Base-by-base conservation (phyloP, 1,284 basidiomycete species). In the Cutaneotrichosporon sp. region DNA sequence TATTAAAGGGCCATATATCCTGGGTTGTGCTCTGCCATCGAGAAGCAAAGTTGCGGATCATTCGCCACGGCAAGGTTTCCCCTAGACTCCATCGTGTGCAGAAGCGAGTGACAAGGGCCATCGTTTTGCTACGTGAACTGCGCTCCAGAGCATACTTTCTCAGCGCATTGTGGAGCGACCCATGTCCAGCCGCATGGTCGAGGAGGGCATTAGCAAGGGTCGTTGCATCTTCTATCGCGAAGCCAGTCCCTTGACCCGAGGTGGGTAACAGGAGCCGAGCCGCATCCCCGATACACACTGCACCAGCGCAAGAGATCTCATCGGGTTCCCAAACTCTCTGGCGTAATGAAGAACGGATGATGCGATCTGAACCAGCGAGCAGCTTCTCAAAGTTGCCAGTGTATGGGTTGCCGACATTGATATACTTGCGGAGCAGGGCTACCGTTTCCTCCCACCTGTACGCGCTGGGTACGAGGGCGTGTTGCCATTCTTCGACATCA, bases 181-280 rank as follows among this genome's bases (percentile, higher is more conserved):
- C 35, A 38, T 21, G 10, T 5, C 13, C 13, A 8, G 36, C 13
- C 17, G 14, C 36, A 38, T 18, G 9, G 37, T 26, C 10, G 14
- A 47, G 23, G 8, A 47, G 22, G 14, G 9, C 13, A 5, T n/a
- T 10, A 2, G 46, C 47, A 1, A 49, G 23, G 9, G 40, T 26
- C 7, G 47, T 41, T 15, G 47, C 47, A 38, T 49, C 47, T 26
- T 40, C 38, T 15, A 41, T 34, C 23, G 47, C 47, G 15, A 49
- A 47, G 7, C 46, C 46, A 10, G 46, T 47, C 8, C 46, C 46
- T 36, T 47, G 46, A 9, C 47, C 47, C 3, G 23, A 33, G 3
- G 47, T 49, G 0, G 47, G 38, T 15, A 49, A 23, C 47, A 49
- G 30, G 26, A 49, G 47, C 18, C 47, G 15, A 4, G 21, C 47